Evolutionary conservation across 2,329 filamentous ascomycete genomes (phyloP), one percentile per base, ranked within the genome.

Genomic region (Sclerotiophoma versabilis): DNA sequence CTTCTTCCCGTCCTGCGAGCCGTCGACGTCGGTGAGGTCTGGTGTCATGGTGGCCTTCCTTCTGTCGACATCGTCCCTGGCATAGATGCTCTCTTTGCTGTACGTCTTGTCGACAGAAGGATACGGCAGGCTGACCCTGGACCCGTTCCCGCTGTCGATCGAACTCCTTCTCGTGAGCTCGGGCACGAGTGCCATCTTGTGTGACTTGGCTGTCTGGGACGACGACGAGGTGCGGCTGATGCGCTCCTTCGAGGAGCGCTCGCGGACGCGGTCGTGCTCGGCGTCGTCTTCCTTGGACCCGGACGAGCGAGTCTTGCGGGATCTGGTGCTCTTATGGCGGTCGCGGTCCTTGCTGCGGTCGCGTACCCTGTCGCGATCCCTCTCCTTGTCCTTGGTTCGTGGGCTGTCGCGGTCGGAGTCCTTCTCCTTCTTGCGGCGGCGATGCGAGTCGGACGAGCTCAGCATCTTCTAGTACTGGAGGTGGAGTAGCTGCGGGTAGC

Each of bases 81-180:
- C 87, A 60, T 85, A 82, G 48, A 96, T 85, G 37, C 87, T 85
- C 77, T 97, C 93, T 75, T 92, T 95, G 80, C 92, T 96, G 75
- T 96, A 91, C 11, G 90, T 90, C 77, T 96, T 97, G 77, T 90
- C 95, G 75, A 96, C 92, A 10, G 83, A 83, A 1, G 92, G 91
- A 71, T 96, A 96, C 6, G 91, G 88, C 34, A 90, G 65, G 59
- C 72, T 74, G 30, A 74, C 66, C 44, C 74, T 66, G 33, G 76
- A 74, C 9, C 68, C 72, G 55, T 70, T 74, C 17, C 65, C 63
- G 26, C 74, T 75, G 59, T 65, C 65, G 45, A 72, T 48, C 19
- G 68, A 71, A 37, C 59, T 57, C 23, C 79, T 71, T 3, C 79
- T 74, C 19, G 78, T 76, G 75, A 81, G 78, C 62, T 82, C 80